Base-by-base conservation (phyloP, 1,139 yeast genomes). In the Yarrowia galli region DNA sequence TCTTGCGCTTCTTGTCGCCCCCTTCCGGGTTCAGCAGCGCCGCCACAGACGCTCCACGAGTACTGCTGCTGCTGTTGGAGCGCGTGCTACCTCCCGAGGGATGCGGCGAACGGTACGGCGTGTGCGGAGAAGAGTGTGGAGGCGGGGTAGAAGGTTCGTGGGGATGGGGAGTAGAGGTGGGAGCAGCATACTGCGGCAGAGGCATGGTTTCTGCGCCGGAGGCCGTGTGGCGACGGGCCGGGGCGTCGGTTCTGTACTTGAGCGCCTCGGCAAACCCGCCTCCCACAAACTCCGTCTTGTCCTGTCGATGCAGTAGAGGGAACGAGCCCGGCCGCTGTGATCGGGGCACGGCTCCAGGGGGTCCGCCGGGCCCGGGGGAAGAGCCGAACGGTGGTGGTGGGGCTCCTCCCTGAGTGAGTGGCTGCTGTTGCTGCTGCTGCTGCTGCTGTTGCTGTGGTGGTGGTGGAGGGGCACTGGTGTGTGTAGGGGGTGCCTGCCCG, bases 241-340 rank as follows among this genome's bases (percentile, higher is more conserved):
- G 63, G 1, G 56, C 65, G 15, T 58, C 68, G 0, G 53, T 58
- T n/a, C 68, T 22, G 48, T 54, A 65, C 48, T 65, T 65, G 35
- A 65, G 45, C 18, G 68, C 68, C 42, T 65, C 65, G 7, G 65
- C 68, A 13, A 65, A 54, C 2, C 68, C 68, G 22, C 68, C 68
- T 2, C 68, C 68, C 23, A 54, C 63, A 56, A 65, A 65, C 38
- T 40, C 63, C 18, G 54, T 32, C 45, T 58, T 48, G 40, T 56
- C 56, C 46, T 45, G 48, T 2, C 68, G 65, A 23, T 65, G 68
- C 13, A 69, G 70, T 56, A 73, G 68, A 1, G 77, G 77, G 69
- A 73, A 74, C 18, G 76, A 74, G 4, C 77, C 77, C 0, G 76
- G 76, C 7, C 77, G 74, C 67, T 74, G 75, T 49, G 75, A 76